Conservation (phyloP, 2,329 filamentous ascomycete species). For the Stemphylium beticola region DNA sequence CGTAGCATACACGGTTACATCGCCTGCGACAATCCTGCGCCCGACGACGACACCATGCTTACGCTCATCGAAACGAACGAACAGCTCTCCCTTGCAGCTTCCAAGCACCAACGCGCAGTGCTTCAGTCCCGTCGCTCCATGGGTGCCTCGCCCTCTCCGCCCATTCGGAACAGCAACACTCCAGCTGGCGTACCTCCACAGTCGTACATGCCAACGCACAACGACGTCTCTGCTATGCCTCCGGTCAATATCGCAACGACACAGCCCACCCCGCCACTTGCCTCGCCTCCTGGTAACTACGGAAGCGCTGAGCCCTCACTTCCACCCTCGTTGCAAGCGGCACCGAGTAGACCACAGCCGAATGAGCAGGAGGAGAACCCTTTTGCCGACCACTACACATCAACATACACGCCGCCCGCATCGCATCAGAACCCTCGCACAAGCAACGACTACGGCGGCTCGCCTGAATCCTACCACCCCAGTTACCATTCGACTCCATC, state of each 20-base stretch:
- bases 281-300: slow-evolving; percentile 16
- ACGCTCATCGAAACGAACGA: slow-evolving; percentile 95
- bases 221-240: slow-evolving; percentile 28
- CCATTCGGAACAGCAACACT: slow-evolving; percentile 14
- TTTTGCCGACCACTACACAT: slow-evolving; percentile 52
- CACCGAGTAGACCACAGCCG: slow-evolving; percentile 19
- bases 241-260: slow-evolving; percentile 15
- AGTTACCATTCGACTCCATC: slow-evolving; percentile 50
- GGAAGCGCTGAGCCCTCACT: slow-evolving; percentile 29
- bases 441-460: slow-evolving; percentile 26
- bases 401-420: slow-evolving; percentile 34
- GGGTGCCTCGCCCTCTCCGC: slow-evolving; percentile 37
- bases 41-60: slow-evolving; percentile 93
- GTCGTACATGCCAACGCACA: slow-evolving; percentile 20
- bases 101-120: slow-evolving; percentile 82
- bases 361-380: slow-evolving; percentile 44
- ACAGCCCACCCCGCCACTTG: slow-evolving; percentile 6
- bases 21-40: slow-evolving; percentile 74
- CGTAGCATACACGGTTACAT: slow-evolving; percentile 87
- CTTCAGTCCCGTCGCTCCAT: slow-evolving; percentile 61
- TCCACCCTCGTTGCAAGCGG: slow-evolving; percentile 39
- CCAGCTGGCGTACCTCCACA: slow-evolving; percentile 22
- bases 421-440: slow-evolving; percentile 23
- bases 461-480: slow-evolving; percentile 40
- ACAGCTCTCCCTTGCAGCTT: slow-evolving; percentile 80